Evolutionary conservation across 805 yeast genomes (phyloP).

Genomic region (Candida parachauliodes): DNA sequence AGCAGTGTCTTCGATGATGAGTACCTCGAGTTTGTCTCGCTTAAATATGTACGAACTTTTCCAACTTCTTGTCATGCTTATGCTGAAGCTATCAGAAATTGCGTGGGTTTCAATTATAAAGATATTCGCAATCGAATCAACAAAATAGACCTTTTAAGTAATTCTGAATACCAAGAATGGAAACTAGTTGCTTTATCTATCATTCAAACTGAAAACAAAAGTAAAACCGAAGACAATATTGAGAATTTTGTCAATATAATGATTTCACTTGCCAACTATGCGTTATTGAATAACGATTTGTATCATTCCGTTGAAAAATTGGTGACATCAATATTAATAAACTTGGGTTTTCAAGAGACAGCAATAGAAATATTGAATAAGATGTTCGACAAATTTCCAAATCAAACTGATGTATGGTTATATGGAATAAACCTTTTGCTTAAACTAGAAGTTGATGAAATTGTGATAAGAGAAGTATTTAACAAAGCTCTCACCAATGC

Average conservation of each 20-base stretch:
- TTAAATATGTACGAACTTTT: conserved; percentile 20
- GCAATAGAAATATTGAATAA: conserved; percentile 22
- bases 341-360: conserved; percentile 21
- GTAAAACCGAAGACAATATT: conserved; percentile 13
- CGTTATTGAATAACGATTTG: conserved; percentile 23
- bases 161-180: conserved; percentile 27
- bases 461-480: conserved; percentile 26
- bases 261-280: conserved; percentile 17
- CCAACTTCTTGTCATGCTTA: conserved; percentile 23
- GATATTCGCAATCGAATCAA: conserved; percentile 8
- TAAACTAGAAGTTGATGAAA: conserved; percentile 9
- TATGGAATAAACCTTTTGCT: conserved; percentile 10
- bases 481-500: conserved; percentile 25
- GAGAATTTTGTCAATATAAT: conserved; percentile 13
- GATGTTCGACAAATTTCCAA: conserved; percentile 21
- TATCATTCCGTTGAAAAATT: conserved; percentile 45
- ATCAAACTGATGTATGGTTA: conserved; percentile 48
- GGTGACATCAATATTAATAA: conserved; percentile 31
- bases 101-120: conserved; percentile 10
- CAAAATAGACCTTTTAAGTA: conserved; percentile 14
- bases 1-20: conserved; percentile 6
- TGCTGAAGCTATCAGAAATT: conserved; percentile 21
- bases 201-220: conserved; percentile 15
- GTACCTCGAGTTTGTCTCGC: conserved; percentile 13
- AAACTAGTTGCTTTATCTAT: conserved; percentile 20